phyloP scores from a whole-genome alignment of 2,329 filamentous ascomycete species.

The Helicocarpus griseus region DNA sequence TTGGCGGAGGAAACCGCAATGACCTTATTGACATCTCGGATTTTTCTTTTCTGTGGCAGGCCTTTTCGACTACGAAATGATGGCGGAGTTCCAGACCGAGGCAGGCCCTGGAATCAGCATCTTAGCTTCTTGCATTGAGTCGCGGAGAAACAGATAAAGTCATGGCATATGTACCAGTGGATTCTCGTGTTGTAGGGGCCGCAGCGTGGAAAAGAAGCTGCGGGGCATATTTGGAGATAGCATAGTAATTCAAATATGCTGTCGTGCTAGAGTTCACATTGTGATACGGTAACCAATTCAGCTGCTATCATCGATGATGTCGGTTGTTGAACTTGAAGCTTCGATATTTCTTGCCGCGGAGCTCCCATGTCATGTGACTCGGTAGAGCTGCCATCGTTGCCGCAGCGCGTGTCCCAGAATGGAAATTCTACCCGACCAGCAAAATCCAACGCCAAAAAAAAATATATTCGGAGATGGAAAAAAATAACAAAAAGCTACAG shows the following conservation, averaged over 20 bases:
- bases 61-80: conserved; percentile 66
- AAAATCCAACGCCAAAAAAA: neutral
- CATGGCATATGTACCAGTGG: conserved; percentile 54
- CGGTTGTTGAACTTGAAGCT: neutral
- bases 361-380: neutral
- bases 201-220: conserved; percentile 47
- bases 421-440: conserved; percentile 9
- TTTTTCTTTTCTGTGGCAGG: conserved; percentile 68
- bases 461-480: conserved; percentile 8
- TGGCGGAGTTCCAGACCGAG: conserved; percentile 60
- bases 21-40: conserved; percentile 79
- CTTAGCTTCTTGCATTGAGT: neutral
- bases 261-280: conserved; percentile 1
- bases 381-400: neutral
- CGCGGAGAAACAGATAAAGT: neutral
- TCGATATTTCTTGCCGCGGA: too few species aligned
- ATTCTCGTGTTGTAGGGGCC: conserved; percentile 65
- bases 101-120: conserved; percentile 57
- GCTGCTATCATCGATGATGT: neutral
- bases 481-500: conserved; percentile 16
- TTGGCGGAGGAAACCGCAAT: conserved; percentile 96
- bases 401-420: neutral
- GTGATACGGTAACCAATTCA: conserved; percentile 6
- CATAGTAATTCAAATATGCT: conserved; percentile 1
- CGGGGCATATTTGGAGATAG: conserved; percentile 23